These are phyloP conservation scores for Saccharomycopsis sp. DNA, from an alignment of 805 yeast species.

Conservation along the genomic window DNA sequence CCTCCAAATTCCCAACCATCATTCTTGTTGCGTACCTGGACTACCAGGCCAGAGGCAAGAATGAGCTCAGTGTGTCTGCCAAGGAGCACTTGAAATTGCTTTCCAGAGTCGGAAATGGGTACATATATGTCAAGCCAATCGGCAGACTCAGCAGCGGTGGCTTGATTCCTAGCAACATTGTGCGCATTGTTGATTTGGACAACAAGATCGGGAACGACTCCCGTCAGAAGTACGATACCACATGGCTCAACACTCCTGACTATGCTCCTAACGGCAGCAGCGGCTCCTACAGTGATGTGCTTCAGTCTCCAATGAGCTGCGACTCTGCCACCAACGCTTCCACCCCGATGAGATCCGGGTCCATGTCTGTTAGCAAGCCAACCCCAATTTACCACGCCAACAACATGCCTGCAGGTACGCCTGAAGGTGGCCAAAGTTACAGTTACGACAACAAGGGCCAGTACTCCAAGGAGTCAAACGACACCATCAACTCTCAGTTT, in stretches of 20 bases:
- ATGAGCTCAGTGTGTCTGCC: conserved; percentile 37
- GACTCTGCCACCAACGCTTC: not conserved
- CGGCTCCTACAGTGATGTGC: conserved; percentile 35
- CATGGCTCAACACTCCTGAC: conserved; percentile 24
- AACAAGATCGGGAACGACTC: conserved; percentile 4
- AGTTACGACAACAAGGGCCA: conserved; percentile 11
- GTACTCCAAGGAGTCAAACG: conserved; percentile 14
- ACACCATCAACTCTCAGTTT: conserved; percentile 14
- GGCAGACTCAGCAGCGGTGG: conserved; percentile 13
- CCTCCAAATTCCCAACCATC: conserved; percentile 3
- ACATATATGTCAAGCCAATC: conserved; percentile 49
- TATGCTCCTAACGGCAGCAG: too few species aligned
- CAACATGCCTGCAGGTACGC: too few species aligned
- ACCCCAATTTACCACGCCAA: conserved; percentile 5
- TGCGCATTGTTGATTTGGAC: conserved; percentile 15
- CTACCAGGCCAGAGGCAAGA: conserved; percentile 35
- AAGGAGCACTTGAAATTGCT: conserved; percentile 47
- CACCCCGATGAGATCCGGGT: conserved; percentile 10
- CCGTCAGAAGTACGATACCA: conserved; percentile 5
- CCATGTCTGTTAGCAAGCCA: conserved; percentile 11
- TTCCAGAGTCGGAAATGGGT: conserved; percentile 41
- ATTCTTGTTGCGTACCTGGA: conserved; percentile 39
- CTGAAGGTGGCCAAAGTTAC: conserved; percentile 11
- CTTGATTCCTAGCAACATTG: conserved; percentile 9
- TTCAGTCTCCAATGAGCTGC: conserved; percentile 5